Conservation (phyloP, 2,329 filamentous ascomycete species). For the Akanthomyces lecanii region DNA sequence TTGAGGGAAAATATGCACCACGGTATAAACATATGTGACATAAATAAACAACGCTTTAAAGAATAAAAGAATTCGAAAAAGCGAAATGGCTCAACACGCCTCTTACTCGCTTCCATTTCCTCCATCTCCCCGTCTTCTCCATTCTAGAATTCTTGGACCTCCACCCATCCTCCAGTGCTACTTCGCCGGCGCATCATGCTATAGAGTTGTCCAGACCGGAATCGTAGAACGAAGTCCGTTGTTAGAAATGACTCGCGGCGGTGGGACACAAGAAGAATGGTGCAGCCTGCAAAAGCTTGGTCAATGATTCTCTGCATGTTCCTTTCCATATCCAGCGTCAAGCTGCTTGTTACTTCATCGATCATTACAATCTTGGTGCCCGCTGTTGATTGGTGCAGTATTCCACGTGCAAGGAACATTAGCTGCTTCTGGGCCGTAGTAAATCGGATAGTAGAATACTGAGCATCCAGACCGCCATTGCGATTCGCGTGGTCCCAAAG, state of each 20-base stretch:
- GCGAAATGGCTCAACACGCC: no score
- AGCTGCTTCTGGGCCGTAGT: slow-evolving; percentile 3
- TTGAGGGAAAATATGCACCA: no score
- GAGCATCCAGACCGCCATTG: slow-evolving; percentile 26
- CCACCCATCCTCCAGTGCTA: neutral
- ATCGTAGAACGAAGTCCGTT: neutral
- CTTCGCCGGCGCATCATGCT: neutral
- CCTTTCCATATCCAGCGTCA: neutral
- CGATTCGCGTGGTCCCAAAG: slow-evolving; percentile 31
- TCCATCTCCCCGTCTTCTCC: no score
- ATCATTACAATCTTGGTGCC: neutral
- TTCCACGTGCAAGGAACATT: slow-evolving; percentile 4
- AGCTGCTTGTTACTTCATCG: slow-evolving; percentile 10
- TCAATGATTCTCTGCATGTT: neutral
- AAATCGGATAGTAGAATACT: neutral
- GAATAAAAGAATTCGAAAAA: no score
- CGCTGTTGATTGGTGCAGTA: neutral
- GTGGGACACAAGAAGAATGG: neutral
- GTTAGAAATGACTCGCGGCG: neutral
- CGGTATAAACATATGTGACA: no score
- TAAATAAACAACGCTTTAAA: no score
- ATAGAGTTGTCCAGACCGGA: neutral
- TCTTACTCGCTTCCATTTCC: no score
- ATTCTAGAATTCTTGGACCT: neutral
- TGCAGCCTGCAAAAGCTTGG: neutral